These are phyloP conservation scores for Cryptosporidium canis DNA, from an alignment of 169 alveolate genomes.

Conservation along the genomic window DNA sequence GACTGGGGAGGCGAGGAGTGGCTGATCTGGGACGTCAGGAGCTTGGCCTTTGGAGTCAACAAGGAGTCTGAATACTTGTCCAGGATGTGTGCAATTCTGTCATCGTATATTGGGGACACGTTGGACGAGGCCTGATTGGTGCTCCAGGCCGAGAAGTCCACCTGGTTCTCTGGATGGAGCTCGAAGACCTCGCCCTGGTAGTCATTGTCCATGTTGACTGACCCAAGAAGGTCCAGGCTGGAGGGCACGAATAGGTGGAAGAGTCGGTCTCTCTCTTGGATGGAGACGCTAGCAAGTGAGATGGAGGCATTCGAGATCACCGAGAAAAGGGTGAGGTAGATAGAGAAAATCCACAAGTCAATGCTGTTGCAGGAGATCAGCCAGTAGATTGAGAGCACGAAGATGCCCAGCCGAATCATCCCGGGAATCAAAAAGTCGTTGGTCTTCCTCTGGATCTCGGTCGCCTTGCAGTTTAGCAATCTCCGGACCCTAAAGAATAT, in stretches of 20 bases:
- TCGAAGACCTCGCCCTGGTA: not conserved
- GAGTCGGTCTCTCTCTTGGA: conserved; percentile 49
- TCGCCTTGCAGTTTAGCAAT: not conserved
- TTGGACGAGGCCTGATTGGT: not conserved
- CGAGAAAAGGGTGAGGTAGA: conserved; percentile 39
- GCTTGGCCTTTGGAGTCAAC: conserved; percentile 19
- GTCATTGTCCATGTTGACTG: not conserved
- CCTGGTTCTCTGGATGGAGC: not conserved
- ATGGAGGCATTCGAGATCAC: conserved; percentile 28
- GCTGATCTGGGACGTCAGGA: not conserved
- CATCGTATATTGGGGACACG: conserved; percentile 5
- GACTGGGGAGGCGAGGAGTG: conserved; percentile 23
- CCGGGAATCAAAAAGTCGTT: not conserved
- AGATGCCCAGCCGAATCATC: not conserved
- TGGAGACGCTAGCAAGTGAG: conserved; percentile 9
- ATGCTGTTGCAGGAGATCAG: conserved; percentile 2
- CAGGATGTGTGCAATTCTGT: conserved; percentile 13
- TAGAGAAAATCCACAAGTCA: conserved; percentile 11
- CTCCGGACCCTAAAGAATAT: not conserved
- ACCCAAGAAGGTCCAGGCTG: not conserved
- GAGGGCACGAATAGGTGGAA: conserved; percentile 64
- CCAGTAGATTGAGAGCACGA: conserved; percentile 18
- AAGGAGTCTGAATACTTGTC: conserved; percentile 62
- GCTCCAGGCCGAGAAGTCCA: not conserved
- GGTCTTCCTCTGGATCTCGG: not conserved